Evolutionary conservation across 768 basidiomycete genomes (phyloP).

Genomic region (Suillus plorans): DNA sequence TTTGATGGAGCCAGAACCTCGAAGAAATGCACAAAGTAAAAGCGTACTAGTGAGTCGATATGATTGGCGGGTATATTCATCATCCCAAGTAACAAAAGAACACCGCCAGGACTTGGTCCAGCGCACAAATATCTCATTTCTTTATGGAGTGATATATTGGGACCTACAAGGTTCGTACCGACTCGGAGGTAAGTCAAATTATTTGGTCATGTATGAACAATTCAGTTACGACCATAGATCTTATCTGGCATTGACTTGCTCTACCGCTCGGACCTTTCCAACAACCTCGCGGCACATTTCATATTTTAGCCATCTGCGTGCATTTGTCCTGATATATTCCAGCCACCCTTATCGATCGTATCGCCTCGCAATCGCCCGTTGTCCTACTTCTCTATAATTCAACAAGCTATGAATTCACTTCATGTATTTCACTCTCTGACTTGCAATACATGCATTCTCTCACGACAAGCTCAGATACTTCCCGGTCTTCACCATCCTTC

Average conservation of each 20-base stretch:
- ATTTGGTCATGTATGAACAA: too few species aligned
- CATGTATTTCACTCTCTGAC: background rate
- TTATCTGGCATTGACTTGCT: background rate
- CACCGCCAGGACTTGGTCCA: background rate
- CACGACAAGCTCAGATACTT: background rate
- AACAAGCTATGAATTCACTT: background rate
- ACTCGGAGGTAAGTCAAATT: background rate
- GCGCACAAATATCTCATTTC: background rate
- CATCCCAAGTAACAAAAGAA: background rate
- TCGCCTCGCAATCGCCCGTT: background rate
- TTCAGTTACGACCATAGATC: background rate
- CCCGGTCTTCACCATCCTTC: background rate
- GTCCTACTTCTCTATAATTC: background rate
- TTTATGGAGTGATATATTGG: background rate
- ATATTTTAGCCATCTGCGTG: background rate
- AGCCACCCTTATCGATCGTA: background rate
- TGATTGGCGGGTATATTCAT: background rate
- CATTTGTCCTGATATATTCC: background rate
- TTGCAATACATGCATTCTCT: background rate
- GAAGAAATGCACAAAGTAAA: background rate
- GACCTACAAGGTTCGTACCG: background rate
- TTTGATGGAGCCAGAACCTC: background rate
- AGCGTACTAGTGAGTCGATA: background rate
- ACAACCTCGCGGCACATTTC: background rate
- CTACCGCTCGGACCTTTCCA: background rate